Conservation (phyloP, 1,284 basidiomycete genomes). For the Ganoderma multipileum region DNA sequence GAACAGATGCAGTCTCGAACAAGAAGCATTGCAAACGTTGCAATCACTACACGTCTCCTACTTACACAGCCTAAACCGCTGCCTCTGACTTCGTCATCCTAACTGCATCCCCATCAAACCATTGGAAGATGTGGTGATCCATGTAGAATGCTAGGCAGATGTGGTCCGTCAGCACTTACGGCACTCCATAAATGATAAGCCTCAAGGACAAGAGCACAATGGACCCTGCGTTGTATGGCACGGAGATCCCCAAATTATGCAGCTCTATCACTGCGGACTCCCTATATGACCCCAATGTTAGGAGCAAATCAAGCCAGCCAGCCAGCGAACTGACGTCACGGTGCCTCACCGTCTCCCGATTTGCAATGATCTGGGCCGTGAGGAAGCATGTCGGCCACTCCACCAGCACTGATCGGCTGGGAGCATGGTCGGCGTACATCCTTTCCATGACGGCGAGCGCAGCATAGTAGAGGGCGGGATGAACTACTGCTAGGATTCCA, state of each 20-base stretch:
- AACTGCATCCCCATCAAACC: background rate
- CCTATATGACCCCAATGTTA: background rate
- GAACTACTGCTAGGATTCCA: constrained; percentile 6
- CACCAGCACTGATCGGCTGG: background rate
- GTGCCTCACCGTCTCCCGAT: background rate
- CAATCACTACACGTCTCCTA: too few species aligned
- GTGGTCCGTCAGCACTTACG: background rate
- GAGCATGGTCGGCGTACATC: background rate
- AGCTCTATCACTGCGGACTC: background rate
- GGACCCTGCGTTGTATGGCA: background rate
- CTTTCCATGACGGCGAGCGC: background rate
- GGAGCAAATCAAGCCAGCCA: background rate
- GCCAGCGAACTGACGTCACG: background rate
- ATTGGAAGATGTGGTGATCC: background rate
- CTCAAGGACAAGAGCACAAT: background rate
- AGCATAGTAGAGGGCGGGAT: background rate
- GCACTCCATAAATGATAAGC: background rate
- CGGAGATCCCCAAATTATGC: background rate
- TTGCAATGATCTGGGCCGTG: background rate
- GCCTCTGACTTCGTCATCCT: background rate
- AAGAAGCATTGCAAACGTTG: too few species aligned
- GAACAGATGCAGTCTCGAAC: too few species aligned
- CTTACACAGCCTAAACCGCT: too few species aligned
- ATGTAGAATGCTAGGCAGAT: background rate
- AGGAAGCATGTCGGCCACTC: background rate